Percentiles rank a stretch among this genome's conserved stretches.
Evolutionary conservation across 768 basidiomycete species (phyloP).

Genomic region (Lactarius hatsudake): DNA sequence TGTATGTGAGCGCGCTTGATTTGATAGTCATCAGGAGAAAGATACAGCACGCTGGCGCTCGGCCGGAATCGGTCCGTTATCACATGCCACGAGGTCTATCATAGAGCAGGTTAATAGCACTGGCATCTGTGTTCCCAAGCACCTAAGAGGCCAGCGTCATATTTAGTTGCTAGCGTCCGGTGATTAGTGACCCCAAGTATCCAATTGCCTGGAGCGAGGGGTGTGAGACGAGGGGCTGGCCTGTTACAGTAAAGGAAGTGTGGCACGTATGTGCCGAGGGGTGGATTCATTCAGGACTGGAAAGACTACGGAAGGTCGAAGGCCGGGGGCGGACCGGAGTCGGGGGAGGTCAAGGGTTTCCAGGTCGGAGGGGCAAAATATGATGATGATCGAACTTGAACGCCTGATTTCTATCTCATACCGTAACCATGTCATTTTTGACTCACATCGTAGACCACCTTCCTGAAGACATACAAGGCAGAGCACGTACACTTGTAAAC

Average conservation of each 20-base stretch:
- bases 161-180: neutral
- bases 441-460: neutral
- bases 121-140: too few relatives aligned
- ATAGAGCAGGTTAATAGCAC: too few relatives aligned
- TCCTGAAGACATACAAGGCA: neutral
- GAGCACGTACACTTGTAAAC: conserved; percentile 8
- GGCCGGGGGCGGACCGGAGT: neutral
- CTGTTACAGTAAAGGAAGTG: neutral
- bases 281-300: too few relatives aligned
- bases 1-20: neutral
- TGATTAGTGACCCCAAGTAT: neutral
- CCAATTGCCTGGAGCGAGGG: neutral
- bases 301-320: too few relatives aligned
- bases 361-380: too few relatives aligned
- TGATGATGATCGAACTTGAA: neutral
- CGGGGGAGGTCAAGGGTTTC: too few relatives aligned
- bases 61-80: neutral
- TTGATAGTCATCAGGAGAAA: too few relatives aligned
- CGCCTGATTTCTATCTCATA: neutral
- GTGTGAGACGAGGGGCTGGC: neutral
- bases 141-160: neutral
- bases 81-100: neutral
- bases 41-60: neutral
- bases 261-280: neutral
- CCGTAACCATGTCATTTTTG: neutral